These are phyloP conservation scores for Lyophyllum semitale DNA, from an alignment of 768 basidiomycete genomes.

Conservation along the genomic window DNA sequence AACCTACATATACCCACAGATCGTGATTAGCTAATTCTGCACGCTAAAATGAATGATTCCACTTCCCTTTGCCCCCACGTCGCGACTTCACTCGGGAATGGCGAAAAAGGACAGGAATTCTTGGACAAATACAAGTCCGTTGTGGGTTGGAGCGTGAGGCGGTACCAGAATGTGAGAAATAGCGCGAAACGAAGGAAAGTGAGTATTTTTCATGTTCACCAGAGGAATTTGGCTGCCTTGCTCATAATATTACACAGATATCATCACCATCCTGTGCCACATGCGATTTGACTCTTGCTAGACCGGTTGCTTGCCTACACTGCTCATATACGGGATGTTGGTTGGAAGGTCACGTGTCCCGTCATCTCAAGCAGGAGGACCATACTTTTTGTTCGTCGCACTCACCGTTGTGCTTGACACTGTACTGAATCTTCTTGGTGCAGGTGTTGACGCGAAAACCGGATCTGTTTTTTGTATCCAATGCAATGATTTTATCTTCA, in stretches of 20 bases:
- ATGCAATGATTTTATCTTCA: conserved; percentile 78
- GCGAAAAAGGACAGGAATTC: conserved; percentile 23
- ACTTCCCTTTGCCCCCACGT: conserved; percentile 44
- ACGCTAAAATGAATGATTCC: conserved; percentile 4
- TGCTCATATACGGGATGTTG: conserved; percentile 76
- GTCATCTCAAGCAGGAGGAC: conserved; percentile 56
- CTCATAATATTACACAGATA: conserved; percentile 33
- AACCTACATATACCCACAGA: neutral
- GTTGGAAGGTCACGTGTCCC: conserved; percentile 54
- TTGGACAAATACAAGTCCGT: conserved; percentile 49
- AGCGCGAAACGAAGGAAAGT: conserved; percentile 71
- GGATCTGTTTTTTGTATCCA: conserved; percentile 75
- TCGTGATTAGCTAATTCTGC: neutral
- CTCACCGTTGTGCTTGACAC: neutral
- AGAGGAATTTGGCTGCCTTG: neutral
- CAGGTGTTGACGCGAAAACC: conserved; percentile 74
- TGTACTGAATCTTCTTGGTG: neutral
- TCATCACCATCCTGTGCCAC: conserved; percentile 64
- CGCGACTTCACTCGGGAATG: conserved; percentile 33
- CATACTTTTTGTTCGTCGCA: conserved; percentile 67
- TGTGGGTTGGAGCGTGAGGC: conserved; percentile 54
- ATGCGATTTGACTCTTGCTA: conserved; percentile 54
- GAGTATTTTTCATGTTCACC: conserved; percentile 14
- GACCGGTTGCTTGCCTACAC: conserved; percentile 75
- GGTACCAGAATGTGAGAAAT: conserved; percentile 45